Conservation (phyloP, 1,284 basidiomycete genomes). For the Neotropicomus parvogracilis region DNA sequence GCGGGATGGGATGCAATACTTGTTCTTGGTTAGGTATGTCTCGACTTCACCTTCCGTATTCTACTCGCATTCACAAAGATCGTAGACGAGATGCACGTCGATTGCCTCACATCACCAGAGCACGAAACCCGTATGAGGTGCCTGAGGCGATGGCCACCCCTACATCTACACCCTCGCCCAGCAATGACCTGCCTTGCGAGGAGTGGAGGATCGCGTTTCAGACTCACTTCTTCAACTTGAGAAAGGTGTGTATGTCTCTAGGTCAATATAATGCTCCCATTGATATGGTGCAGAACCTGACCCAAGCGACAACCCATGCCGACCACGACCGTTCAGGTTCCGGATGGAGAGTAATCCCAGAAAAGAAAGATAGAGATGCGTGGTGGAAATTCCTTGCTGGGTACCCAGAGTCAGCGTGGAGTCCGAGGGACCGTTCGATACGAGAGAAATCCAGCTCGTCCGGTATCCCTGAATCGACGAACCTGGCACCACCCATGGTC, state of each 20-base stretch:
- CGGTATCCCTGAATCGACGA: conserved; percentile 1
- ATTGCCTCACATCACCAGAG: conserved; percentile 60
- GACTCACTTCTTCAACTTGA: conserved; percentile 58
- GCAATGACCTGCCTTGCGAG: conserved; percentile 48
- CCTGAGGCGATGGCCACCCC: conserved; percentile 24
- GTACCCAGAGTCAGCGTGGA: conserved; percentile 64
- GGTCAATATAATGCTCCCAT: not conserved
- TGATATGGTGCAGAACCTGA: conserved; percentile 50
- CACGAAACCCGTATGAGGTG: conserved; percentile 60
- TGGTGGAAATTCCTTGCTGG: conserved; percentile 80
- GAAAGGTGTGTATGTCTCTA: conserved; percentile 43
- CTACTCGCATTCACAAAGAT: conserved; percentile 5
- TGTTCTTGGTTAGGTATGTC: conserved; percentile 71
- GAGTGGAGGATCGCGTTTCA: conserved; percentile 61
- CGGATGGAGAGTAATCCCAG: conserved; percentile 49
- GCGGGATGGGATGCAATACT: conserved; percentile 71
- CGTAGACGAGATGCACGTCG: conserved; percentile 61
- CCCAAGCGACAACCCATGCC: conserved; percentile 57
- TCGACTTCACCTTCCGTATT: conserved; percentile 3
- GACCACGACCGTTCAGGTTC: conserved; percentile 29
- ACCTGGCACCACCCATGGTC: not conserved
- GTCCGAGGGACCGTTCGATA: conserved; percentile 33
- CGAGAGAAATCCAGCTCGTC: conserved; percentile 20
- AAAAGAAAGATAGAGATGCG: conserved; percentile 62
- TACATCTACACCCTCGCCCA: conserved; percentile 17